Evolutionary conservation across 2,329 filamentous ascomycete species (phyloP), one percentile per base, ranked within the genome.

Genomic region (Alternaria panax): DNA sequence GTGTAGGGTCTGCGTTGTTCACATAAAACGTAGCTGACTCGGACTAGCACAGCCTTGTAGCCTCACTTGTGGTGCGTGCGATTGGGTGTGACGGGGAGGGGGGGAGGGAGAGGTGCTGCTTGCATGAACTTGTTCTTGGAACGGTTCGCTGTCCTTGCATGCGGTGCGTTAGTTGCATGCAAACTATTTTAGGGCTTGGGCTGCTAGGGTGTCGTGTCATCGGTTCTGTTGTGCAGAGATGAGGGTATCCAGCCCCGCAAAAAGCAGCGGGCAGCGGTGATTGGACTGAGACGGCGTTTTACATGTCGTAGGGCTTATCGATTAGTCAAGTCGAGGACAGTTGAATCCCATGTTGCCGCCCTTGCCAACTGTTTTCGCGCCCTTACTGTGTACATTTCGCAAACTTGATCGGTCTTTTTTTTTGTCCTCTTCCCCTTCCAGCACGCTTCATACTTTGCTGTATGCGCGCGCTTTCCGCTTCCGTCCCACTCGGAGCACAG

Each of bases 61-160:
- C 60, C 62, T 63, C 54, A 60, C 54, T 60, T 42, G 38, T 18
- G 28, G 4, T 20, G 20, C 45, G 30, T 25, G 51, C 28, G 57
- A 63, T 56, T 64, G 57, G 62, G 57, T 27, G 18, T 34, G 32
- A 60, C 50, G 51, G 50, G 38, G 50, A 51, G 38, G 50, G 38
- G 38, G 43, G 47, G 51, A 16, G 16, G 18, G 41, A 4, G 54
- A 45, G 46, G 30, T 38, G 34, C 34, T 38, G 56, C 46, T 47
- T 66, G 67, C 68, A 71, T 71, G 66, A 71, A 70, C 60, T 60
- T 61, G 63, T 59, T 54, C 20, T 34, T 60, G 53, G 51, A 68
- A 63, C 55, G 60, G 66, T 64, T 68, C 64, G 60, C 43, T 61
- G 62, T 67, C 60, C 51, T 58, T 58, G 56, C 56, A 58, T 48